Conservation (phyloP, 2,329 filamentous ascomycete genomes). For the Trichoderma arundinaceum region DNA sequence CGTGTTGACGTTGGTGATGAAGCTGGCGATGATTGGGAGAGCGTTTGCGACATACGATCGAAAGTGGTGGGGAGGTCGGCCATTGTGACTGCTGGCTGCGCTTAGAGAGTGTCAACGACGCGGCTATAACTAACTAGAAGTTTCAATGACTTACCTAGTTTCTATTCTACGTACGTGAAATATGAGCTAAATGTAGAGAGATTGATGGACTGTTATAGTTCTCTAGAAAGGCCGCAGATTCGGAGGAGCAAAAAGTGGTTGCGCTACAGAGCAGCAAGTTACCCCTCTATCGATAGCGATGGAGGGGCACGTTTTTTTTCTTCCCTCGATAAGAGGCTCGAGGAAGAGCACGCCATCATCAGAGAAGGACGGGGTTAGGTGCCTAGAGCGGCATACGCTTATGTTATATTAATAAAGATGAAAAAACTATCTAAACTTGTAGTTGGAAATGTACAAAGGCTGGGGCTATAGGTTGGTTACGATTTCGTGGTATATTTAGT, state of each 20-base stretch:
- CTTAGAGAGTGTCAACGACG: not conserved
- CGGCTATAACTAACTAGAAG: not conserved
- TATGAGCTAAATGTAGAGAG: not conserved
- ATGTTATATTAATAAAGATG: constrained; percentile 1
- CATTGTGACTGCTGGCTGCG: constrained; percentile 46
- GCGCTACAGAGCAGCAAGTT: not conserved
- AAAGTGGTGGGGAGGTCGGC: constrained; percentile 62
- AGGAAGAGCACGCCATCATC: constrained; percentile 20
- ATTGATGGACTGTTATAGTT: not conserved
- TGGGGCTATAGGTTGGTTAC: too few relatives aligned
- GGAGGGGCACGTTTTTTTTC: constrained; percentile 22
- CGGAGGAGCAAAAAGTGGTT: not conserved
- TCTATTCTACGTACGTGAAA: not conserved
- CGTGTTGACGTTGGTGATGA: not conserved
- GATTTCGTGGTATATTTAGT: too few relatives aligned
- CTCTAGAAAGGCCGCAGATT: constrained; percentile 11
- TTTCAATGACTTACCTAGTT: too few relatives aligned
- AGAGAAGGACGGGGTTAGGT: not conserved
- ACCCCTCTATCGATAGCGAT: constrained; percentile 28
- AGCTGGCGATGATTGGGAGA: not conserved
- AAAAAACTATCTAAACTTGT: too few relatives aligned
- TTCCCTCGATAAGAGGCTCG: not conserved
- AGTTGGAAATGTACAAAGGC: not conserved
- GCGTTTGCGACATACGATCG: constrained; percentile 54
- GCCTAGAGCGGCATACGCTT: not conserved